Evolutionary conservation across 805 yeast genomes (phyloP).

Genomic region (Candida michaelii): DNA sequence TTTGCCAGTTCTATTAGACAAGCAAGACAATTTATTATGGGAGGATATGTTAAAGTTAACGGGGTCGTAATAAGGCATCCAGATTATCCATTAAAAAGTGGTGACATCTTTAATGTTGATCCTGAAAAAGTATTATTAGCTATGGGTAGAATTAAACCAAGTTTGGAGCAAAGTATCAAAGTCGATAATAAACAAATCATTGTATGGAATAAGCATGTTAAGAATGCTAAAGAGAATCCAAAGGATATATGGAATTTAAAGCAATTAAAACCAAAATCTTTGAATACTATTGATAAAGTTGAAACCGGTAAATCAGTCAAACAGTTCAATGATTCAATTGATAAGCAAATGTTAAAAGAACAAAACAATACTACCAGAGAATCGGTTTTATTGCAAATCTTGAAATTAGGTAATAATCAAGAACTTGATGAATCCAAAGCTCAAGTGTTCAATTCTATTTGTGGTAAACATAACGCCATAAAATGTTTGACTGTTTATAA

Average conservation of each 20-base stretch:
- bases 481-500: constrained; percentile 37
- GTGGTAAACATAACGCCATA: constrained; percentile 32
- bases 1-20: constrained; percentile 93
- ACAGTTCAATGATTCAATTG: constrained; percentile 37
- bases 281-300: constrained; percentile 25
- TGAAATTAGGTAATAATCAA: constrained; percentile 26
- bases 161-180: constrained; percentile 62
- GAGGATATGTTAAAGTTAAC: constrained; percentile 82
- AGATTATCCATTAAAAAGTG: constrained; percentile 71
- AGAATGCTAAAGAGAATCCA: constrained; percentile 56
- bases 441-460: constrained; percentile 28
- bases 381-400: constrained; percentile 44
- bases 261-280: constrained; percentile 41
- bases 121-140: constrained; percentile 87
- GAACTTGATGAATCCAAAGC: constrained; percentile 20
- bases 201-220: constrained; percentile 74
- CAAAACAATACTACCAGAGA: constrained; percentile 47
- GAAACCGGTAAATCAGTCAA: constrained; percentile 20
- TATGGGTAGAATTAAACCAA: constrained; percentile 82
- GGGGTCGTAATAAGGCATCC: constrained; percentile 80
- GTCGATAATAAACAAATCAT: constrained; percentile 71
- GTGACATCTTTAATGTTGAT: constrained; percentile 81
- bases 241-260: constrained; percentile 52
- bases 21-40: constrained; percentile 82
- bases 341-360: constrained; percentile 42